Conservation (phyloP, 2,329 filamentous ascomycete species). For the Leptodontidium sp. region DNA sequence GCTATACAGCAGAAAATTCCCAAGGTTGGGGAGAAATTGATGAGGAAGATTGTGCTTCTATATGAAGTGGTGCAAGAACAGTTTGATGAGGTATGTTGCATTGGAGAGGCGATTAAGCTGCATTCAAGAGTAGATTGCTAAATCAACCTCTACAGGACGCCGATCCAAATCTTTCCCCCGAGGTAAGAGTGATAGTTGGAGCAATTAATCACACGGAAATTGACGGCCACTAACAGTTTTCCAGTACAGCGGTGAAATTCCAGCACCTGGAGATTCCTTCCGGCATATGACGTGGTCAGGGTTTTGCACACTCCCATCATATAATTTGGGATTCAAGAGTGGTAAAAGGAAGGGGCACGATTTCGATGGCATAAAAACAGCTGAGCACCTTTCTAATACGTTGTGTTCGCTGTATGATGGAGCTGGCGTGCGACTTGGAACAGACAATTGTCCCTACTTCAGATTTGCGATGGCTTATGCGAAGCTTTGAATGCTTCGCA, state of each 20-base stretch:
- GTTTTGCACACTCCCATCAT: background rate
- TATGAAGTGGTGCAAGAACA: conserved; percentile 9
- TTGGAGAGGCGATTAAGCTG: background rate
- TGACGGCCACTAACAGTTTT: background rate
- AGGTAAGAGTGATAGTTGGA: background rate
- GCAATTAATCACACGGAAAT: background rate
- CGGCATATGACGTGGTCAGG: conserved; percentile 12
- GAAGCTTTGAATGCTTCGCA: background rate
- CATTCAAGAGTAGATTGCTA: background rate
- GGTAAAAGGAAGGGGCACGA: background rate
- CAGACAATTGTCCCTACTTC: conserved; percentile 4
- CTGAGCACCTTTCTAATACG: background rate
- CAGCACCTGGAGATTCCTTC: background rate
- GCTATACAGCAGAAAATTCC: conserved; percentile 13
- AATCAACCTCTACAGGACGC: background rate
- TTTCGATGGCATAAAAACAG: background rate
- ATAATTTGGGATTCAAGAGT: background rate
- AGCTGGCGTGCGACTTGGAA: background rate
- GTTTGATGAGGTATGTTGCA: conserved; percentile 1
- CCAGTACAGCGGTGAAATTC: background rate
- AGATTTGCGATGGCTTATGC: conserved; percentile 5
- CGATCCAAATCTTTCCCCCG: background rate
- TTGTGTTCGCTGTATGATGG: background rate
- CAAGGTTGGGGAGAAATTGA: background rate
- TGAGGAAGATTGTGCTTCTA: background rate